Base-by-base conservation (phyloP, 2,329 filamentous ascomycete species). In the Dothideomycetes sp. region DNA sequence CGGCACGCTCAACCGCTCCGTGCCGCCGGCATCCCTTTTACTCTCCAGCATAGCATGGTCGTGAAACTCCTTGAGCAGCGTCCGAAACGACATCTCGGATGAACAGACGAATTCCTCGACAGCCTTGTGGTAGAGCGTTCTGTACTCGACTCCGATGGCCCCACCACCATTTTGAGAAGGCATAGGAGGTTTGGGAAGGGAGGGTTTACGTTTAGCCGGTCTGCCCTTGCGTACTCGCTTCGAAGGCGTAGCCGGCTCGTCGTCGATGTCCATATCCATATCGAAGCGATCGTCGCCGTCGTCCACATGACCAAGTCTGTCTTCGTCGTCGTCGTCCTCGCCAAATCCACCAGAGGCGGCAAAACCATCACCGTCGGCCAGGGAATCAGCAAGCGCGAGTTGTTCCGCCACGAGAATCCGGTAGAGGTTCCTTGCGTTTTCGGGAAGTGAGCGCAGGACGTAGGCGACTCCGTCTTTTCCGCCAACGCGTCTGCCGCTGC, bases 31-130 rank as follows among this genome's bases (percentile, higher is more conserved):
- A 58, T 98, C 89, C 55, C 89, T 89, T 46, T 79, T 77, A 45
- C 84, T 93, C 40, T 85, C 85, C 47, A 98, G 83, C 78, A 98
- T 96, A 55, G 95, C 86, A 65, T 98, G 91, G 54, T 98, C 91
- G 57, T 95, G 86, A 59, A 98, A 91, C 73, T 98, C 91, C 64
- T 96, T 96, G 46, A 98, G 63, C 56, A 98, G 60, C 18, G 88
- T 94, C 45, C 91, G 74, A 65, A 96, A 96, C 46, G 85, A 87
- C 74, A 96, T 87, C 64, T 96, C 91, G 44, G 84, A 94, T 51
- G 84, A 91, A 59, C 89, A 95, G 36, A 98, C 91, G 59, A 98
- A 96, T 55, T 94, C 87, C 62, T 95, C 88, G 4, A 89, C 82
- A 2, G 91, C 88, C 65, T 94, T 95, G 57, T 94, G 87, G 56